These are phyloP conservation scores for Kluyveromyces sp. DNA, from an alignment of 1,139 yeast genomes.

Conservation along the genomic window DNA sequence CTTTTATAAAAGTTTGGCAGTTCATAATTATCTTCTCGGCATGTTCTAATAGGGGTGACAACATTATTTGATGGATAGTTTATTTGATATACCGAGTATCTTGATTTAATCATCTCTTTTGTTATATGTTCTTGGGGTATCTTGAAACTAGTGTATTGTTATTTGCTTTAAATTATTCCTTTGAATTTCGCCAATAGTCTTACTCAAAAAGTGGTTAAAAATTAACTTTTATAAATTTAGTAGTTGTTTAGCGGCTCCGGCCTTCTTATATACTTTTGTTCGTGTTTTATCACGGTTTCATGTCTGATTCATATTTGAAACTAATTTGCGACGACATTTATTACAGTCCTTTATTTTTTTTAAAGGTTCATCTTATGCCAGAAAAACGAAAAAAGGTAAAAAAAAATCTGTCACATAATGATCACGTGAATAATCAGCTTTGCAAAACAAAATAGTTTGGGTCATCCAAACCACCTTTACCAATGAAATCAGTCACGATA, in stretches of 20 bases:
- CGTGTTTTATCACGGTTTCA: conserved; percentile 2
- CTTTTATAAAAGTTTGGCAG: neutral
- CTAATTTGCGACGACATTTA: neutral
- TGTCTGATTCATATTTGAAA: conserved; percentile 7
- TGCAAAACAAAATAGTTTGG: conserved; percentile 16
- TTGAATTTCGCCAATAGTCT: too few relatives aligned
- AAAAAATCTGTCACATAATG: neutral
- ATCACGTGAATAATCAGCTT: conserved; percentile 2
- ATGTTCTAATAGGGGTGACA: conserved; percentile 28
- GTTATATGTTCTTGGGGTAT: too few relatives aligned
- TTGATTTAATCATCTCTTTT: conserved; percentile 15
- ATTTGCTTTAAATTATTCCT: too few relatives aligned
- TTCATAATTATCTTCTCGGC: neutral
- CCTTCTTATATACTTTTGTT: conserved; percentile 1
- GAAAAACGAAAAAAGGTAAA: neutral
- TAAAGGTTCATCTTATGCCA: too few relatives aligned
- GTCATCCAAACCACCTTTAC: conserved; percentile 73
- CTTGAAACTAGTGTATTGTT: too few relatives aligned
- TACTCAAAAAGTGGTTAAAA: too few relatives aligned
- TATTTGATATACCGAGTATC: conserved; percentile 18
- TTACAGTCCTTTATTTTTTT: neutral
- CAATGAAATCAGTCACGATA: conserved; percentile 71
- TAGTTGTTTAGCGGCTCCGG: neutral
- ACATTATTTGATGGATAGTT: conserved; percentile 16
- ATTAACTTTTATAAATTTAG: too few relatives aligned